Evolutionary conservation across 2,329 filamentous ascomycete genomes (phyloP), one percentile per base, ranked within the genome.

Genomic region (Colletotrichum sp.): DNA sequence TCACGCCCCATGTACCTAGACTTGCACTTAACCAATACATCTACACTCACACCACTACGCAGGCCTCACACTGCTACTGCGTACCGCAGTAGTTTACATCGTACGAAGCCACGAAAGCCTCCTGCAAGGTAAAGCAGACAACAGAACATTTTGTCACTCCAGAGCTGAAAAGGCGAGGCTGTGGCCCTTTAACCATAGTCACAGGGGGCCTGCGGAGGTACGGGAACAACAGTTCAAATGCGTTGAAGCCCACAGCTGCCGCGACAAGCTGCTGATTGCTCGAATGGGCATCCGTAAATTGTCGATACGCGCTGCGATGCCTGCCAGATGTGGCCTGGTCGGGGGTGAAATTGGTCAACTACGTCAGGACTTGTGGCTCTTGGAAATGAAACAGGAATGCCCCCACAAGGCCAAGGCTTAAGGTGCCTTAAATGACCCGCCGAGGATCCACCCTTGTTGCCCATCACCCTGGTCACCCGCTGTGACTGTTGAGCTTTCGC

Each of bases 341-440:
- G 24, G 32, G 67, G 13, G 16, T 59, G n/a, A 69, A 32, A 68
- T 64, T 73, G 57, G 70, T 69, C 64, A 65, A 65, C 73, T 76
- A 76, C 73, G 73, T 76, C 70, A 76, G 73, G 70, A 65, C 64
- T 68, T 69, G 70, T 69, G 64, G 73, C 65, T 55, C 62, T 62
- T 39, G 55, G 70, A 71, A 76, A 69, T 76, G 64, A 73, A 69
- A 76, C 63, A 73, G 59, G 70, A 69, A 69, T 63, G 64, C 59
- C 70, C 70, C 70, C 73, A 76, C 64, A 76, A 69, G 72, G 69
- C 72, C 72, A 75, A 75, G 72, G 52, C 63, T 63, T 52, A 52
- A 52, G n/a, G n/a, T 52, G n/a, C 44, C 44, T 52, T 24, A 57
- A 15, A 36, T 52, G 72, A 52, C 60, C 68, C 69, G 44, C 64